phyloP scores from a whole-genome alignment of 2,329 filamentous ascomycete genomes.

The Boeremia lycopersici region DNA sequence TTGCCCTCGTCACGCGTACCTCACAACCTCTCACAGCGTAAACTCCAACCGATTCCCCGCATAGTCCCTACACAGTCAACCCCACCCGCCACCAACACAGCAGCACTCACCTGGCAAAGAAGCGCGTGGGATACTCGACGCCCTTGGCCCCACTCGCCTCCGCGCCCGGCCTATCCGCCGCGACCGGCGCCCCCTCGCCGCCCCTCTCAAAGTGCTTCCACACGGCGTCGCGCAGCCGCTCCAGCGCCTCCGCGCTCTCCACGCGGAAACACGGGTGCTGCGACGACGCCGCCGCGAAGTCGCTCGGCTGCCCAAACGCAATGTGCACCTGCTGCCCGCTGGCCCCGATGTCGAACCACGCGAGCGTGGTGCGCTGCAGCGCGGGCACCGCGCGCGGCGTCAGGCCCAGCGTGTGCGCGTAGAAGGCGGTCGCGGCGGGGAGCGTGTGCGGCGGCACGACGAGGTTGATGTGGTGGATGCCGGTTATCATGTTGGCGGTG shows the following conservation, averaged over 20 bases:
- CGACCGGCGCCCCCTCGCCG: constrained; percentile 57
- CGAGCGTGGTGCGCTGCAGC: constrained; percentile 57
- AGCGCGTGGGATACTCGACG: constrained; percentile 65
- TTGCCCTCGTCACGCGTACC: too few relatives aligned
- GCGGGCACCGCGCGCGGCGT: constrained; percentile 59
- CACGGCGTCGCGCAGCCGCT: constrained; percentile 55
- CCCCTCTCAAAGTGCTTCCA: constrained; percentile 59
- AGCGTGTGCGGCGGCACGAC: constrained; percentile 19
- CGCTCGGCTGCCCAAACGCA: constrained; percentile 51
- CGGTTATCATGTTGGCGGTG: constrained; percentile 20
- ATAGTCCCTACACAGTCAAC: constrained; percentile 33
- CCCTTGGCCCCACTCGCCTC: constrained; percentile 53
- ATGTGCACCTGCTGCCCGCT: constrained; percentile 64
- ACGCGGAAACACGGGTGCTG: constrained; percentile 67
- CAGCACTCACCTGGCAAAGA: constrained; percentile 58
- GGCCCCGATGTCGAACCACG: constrained; percentile 66
- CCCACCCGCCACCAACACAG: not conserved
- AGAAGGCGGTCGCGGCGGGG: constrained; percentile 19
- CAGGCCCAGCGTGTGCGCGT: constrained; percentile 59
- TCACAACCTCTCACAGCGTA: constrained; percentile 34
- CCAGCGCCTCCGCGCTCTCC: constrained; percentile 54
- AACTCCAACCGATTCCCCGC: constrained; percentile 51
- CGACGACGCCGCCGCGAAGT: constrained; percentile 38
- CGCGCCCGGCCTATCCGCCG: constrained; percentile 62
- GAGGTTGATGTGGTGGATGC: constrained; percentile 26